Conservation (phyloP, 352 stramenopile genomes). For the Globisporangium splendens region DNA sequence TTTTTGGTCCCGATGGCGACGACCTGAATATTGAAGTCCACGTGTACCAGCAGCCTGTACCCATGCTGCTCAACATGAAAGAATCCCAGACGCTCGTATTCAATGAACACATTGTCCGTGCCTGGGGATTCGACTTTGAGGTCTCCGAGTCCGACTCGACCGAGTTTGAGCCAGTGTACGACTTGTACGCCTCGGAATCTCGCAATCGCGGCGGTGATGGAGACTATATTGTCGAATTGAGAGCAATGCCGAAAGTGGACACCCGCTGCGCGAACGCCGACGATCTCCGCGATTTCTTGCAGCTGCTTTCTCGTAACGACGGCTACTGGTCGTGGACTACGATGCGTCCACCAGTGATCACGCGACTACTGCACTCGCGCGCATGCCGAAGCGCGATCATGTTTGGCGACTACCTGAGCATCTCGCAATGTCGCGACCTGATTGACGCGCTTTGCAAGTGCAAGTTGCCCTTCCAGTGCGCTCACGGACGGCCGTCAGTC, state of each 20-base stretch:
- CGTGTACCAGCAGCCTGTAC: conserved; percentile 43
- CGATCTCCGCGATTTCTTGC: conserved; percentile 87
- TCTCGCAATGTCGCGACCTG: conserved; percentile 65
- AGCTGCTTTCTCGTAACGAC: conserved; percentile 37
- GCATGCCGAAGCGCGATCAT: conserved; percentile 91
- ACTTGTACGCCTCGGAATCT: not conserved
- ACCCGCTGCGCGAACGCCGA: conserved; percentile 50
- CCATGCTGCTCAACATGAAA: conserved; percentile 48
- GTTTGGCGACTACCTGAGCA: conserved; percentile 87
- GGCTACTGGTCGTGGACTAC: conserved; percentile 17
- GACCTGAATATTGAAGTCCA: conserved; percentile 51
- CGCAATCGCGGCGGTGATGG: not conserved
- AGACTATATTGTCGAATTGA: conserved; percentile 23
- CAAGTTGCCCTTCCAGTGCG: conserved; percentile 88
- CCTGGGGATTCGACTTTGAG: conserved; percentile 86
- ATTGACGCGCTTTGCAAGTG: conserved; percentile 72
- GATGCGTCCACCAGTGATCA: conserved; percentile 73
- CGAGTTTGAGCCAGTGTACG: not conserved
- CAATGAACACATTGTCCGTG: conserved; percentile 47
- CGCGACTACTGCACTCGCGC: conserved; percentile 79
- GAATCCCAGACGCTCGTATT: conserved; percentile 42
- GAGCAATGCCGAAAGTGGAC: conserved; percentile 65
- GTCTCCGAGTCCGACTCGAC: conserved; percentile 4
- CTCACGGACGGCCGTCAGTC: conserved; percentile 87
- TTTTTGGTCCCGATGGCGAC: conserved; percentile 58